These are phyloP conservation scores for Colletotrichum sp. DNA, from an alignment of 2,329 filamentous ascomycete genomes.

Conservation along the genomic window DNA sequence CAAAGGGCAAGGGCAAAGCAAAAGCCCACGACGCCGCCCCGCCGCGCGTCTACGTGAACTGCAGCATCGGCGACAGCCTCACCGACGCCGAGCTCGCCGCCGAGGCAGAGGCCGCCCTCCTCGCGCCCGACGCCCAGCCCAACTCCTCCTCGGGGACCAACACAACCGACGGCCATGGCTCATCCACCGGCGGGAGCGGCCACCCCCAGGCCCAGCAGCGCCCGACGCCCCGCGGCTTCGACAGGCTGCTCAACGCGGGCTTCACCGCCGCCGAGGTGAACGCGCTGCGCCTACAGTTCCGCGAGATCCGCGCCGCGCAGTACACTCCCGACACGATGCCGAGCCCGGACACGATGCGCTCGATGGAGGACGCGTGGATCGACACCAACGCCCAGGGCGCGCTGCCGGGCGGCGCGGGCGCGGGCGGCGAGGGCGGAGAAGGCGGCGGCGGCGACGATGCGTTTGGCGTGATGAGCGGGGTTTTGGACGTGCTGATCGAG, in stretches of 20 bases:
- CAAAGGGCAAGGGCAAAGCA: conserved; percentile 71
- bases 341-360: conserved; percentile 73
- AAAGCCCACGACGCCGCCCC: conserved; percentile 52
- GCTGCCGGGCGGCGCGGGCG: conserved; percentile 27
- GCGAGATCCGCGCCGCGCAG: conserved; percentile 79
- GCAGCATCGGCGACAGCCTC: conserved; percentile 83
- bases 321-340: conserved; percentile 92
- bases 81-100: conserved; percentile 70
- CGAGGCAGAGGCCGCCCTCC: conserved; percentile 60
- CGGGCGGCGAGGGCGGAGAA: conserved; percentile 25
- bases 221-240: conserved; percentile 72
- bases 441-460: conserved; percentile 50
- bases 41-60: conserved; percentile 83
- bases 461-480: conserved; percentile 49
- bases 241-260: conserved; percentile 79
- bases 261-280: conserved; percentile 86
- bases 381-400: conserved; percentile 63
- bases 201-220: not conserved
- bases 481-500: conserved; percentile 84
- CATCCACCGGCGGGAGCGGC: not conserved
- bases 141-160: not conserved
- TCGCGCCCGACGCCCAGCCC: conserved; percentile 21
- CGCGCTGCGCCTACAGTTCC: conserved; percentile 85
- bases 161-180: not conserved
- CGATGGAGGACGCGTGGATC: conserved; percentile 90